Evolutionary conservation across 1,284 basidiomycete genomes (phyloP), one percentile per base, ranked within the genome.

Genomic region (Flammula alnicola): DNA sequence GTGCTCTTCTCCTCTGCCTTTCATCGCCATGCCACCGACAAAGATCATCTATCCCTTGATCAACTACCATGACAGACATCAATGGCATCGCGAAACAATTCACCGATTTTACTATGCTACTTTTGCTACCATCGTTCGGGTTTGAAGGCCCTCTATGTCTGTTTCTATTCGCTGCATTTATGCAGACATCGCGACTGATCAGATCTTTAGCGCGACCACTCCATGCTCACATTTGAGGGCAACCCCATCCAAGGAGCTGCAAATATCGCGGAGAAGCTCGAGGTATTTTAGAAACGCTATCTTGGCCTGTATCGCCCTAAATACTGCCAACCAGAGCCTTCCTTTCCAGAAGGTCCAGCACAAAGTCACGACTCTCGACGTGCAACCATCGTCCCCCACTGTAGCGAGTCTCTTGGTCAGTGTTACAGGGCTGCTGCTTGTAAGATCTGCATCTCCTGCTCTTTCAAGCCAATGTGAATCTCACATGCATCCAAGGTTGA

Each of bases 211-310:
- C 84, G 95, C 56, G 75, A 79, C 23, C 54, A 68, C 44, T 98
- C 95, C 17, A 98, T 97, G 93, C 76, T 99, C 63, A 86, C 89
- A 8, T 99, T 86, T 73, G 95, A 99, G 74, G 81, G 83, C 17
- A 54, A 67, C 27, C 84, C 79, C 46, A 73, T 86, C 56, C 75
- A 81, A 52, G 93, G 95, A 22, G 72, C 65, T 0, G 27, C 45
- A 0, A 64, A 61, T 19, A 96, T 98, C 68, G 65, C 80, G n/a
- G 84, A 90, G 65, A 97, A 98, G 73, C 78, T 98, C 44, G 75
- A 73, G 47, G 93, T 95, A 66, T 55, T 76, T 70, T 22, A 26
- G 22, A 17, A n/a, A 33, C 38, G 20, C 47, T n/a, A n/a, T n/a
- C 27, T 31, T 31, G 41, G 45, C 7, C 19, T 42, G 57, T 31